phyloP scores from a whole-genome alignment of 345 rosid genomes.

The Citrus inodora region DNA sequence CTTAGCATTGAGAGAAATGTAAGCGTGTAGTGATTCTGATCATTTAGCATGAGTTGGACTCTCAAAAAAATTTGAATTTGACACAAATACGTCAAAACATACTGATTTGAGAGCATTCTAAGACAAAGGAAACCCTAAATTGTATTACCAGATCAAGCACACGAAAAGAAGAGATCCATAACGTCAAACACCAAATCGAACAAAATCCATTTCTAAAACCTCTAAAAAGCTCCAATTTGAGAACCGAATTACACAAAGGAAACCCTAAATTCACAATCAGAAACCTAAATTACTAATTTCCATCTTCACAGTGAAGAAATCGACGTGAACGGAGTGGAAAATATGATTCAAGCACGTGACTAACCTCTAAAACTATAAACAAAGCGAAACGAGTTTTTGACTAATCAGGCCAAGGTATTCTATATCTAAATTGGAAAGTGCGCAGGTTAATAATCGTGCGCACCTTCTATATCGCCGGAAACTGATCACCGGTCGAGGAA shows the following conservation, averaged over 20 bases:
- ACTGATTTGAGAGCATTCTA: neutral
- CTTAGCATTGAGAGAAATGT: neutral
- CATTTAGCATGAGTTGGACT: neutral
- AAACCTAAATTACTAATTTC: conserved; percentile 21
- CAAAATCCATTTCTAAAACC: conserved; percentile 36
- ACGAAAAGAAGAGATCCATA: conserved; percentile 54
- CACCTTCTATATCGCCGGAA: conserved; percentile 55
- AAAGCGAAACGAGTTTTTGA: conserved; percentile 18
- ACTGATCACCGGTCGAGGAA: conserved; percentile 34
- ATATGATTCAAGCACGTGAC: conserved; percentile 24
- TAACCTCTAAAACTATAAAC: conserved; percentile 16
- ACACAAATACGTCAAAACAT: neutral
- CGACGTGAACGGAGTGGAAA: conserved; percentile 22
- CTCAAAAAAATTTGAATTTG: neutral
- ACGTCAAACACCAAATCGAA: conserved; percentile 19
- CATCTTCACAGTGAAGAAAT: conserved; percentile 14
- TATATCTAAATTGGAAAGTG: conserved; percentile 23
- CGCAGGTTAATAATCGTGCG: conserved; percentile 46
- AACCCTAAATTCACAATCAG: conserved; percentile 20
- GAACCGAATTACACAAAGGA: conserved; percentile 20
- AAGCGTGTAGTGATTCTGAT: neutral
- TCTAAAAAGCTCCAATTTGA: conserved; percentile 30
- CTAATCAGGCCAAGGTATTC: conserved; percentile 24
- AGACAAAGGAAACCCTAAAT: neutral
- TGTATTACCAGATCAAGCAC: conserved; percentile 20